Base-by-base conservation (phyloP, 768 basidiomycete species). In the Termitomyces eurrhizus region DNA sequence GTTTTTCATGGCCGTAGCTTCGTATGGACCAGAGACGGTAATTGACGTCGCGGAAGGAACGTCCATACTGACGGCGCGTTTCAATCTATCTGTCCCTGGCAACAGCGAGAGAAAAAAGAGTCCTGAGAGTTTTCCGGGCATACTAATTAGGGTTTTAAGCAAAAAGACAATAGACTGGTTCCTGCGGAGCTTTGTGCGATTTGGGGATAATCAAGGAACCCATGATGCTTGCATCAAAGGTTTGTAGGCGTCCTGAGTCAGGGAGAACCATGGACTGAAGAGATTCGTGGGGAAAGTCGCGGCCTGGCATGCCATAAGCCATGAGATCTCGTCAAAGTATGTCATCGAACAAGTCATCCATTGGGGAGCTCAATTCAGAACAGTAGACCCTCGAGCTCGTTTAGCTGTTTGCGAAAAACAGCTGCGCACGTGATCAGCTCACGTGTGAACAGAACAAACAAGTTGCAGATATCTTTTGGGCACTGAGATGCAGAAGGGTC, bases 1-100 rank as follows among this genome's bases (percentile, higher is more conserved):
- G 36, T 53, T 45, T 26, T 44, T 42, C 51, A 60, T 60, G n/a
- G 58, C 33, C 21, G 41, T 24, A 29, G 45, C 32, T 36, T 63
- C 24, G 21, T 12, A 36, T 37, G 32, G 9, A 37, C 24, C 16
- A 45, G 26, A 4, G 26, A 18, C 21, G 39, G 49, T 32, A 12
- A 51, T n/a, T 29, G 21, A 29, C 8, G n/a, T 21, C n/a, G 46
- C 16, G 18, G 39, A 50, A 29, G 8, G 39, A 35, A 14, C 13
- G 44, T 41, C 45, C 26, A 24, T 37, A 54, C 8, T 52, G 52
- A 33, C 21, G 24, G 52, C 37, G 33, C 29, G 18, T 2, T 42
- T 42, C 8, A n/a, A 42, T 42, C 18, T 18, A 42, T n/a, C 42
- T 42, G 8, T n/a, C 1, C n/a, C 18, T 42, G 6, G 41, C 41